These are phyloP conservation scores for Penstemon davidsonii DNA, from an alignment of 257 asterid genomes.

Conservation along the genomic window DNA sequence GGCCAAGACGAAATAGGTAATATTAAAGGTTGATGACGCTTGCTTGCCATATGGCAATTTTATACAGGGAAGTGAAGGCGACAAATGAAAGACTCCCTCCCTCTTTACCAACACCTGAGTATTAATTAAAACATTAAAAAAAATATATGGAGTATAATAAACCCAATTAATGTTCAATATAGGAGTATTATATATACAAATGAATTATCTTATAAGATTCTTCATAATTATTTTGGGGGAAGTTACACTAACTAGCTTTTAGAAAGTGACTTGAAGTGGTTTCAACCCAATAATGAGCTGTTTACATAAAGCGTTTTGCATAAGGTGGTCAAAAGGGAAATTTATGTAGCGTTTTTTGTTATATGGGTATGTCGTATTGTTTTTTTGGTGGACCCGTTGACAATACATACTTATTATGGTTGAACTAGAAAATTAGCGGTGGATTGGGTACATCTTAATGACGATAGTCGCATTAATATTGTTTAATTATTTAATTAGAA, in stretches of 20 bases:
- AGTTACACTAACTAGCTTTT: constrained; percentile 27
- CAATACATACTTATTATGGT: no score
- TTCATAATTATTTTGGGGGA: constrained; percentile 21
- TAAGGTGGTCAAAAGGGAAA: background rate
- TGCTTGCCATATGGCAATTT: constrained; percentile 34
- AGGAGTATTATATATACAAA: constrained; percentile 20
- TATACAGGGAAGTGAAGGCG: constrained; percentile 23
- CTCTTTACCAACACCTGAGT: constrained; percentile 33
- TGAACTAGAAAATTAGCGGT: no score
- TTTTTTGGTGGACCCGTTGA: no score
- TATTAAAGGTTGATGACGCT: background rate
- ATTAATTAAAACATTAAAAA: constrained; percentile 25
- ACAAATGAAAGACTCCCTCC: constrained; percentile 41
- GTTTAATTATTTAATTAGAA: no score
- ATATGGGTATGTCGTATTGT: no score
- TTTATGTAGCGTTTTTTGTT: no score
- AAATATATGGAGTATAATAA: constrained; percentile 45
- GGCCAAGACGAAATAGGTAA: constrained; percentile 13
- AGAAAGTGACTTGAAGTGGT: constrained; percentile 29
- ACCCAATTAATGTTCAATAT: constrained; percentile 34
- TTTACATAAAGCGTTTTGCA: constrained; percentile 16
- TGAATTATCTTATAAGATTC: background rate
- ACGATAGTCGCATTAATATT: no score
- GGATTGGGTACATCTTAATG: no score
- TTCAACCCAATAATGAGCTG: constrained; percentile 27